Evolutionary conservation across 352 stramenopile genomes (phyloP).

Genomic region (Thraustochytrium striatum): DNA sequence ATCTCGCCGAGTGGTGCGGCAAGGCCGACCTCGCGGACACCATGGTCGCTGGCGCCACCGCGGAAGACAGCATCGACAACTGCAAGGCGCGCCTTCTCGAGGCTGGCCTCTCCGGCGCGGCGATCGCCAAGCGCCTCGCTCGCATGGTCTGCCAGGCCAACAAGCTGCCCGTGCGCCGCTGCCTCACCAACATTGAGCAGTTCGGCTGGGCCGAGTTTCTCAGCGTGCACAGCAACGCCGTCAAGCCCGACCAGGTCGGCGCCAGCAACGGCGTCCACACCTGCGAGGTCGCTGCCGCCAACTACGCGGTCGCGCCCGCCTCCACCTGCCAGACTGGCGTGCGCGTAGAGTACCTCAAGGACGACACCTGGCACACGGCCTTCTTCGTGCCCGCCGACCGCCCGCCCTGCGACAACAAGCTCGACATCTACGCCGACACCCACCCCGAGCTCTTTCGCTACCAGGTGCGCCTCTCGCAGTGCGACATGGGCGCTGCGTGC

Average conservation of each 20-base stretch:
- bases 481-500: neutral
- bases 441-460: conserved; percentile 46
- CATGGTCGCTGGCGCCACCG: neutral
- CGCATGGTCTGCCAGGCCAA: conserved; percentile 5
- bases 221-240: neutral
- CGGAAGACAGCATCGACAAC: neutral
- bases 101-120: neutral
- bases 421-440: neutral
- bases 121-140: neutral
- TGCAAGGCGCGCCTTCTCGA: neutral
- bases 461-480: conserved; percentile 35
- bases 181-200: neutral
- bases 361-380: conserved; percentile 1
- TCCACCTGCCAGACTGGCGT: conserved; percentile 11
- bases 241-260: neutral
- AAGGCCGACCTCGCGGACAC: conserved; percentile 3
- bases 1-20: conserved; percentile 17
- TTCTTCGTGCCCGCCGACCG: conserved; percentile 26
- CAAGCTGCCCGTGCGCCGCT: neutral
- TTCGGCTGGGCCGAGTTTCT: conserved; percentile 36
- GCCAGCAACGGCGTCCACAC: neutral
- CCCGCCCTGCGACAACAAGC: conserved; percentile 5
- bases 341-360: conserved; percentile 12
- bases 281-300: neutral
- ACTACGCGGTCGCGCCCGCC: neutral